Conservation (phyloP, 176 grass and related monocot genomes). For the Avena eriantha region DNA sequence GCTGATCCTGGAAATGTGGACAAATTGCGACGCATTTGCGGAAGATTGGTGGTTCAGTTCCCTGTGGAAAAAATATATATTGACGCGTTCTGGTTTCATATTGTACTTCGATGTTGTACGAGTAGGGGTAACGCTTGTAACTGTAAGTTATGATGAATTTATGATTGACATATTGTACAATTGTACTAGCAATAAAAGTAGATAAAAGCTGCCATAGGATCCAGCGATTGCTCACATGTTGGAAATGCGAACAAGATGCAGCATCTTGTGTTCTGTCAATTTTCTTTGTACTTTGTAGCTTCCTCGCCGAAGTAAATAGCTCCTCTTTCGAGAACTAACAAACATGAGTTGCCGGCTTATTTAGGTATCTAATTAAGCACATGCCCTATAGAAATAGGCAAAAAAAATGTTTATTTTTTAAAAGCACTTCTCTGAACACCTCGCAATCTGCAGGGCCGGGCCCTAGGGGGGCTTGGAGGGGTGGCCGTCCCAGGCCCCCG, state of each 20-base stretch:
- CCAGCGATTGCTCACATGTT: constrained; percentile 26
- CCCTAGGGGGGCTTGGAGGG: no score
- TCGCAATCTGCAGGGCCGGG: no score
- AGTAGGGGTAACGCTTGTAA: constrained; percentile 62
- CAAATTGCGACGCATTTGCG: constrained; percentile 37
- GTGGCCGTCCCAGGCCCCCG: no score
- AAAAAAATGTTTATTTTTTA: no score
- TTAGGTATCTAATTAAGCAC: no score
- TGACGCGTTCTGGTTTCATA: constrained; percentile 44
- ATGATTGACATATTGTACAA: constrained; percentile 59
- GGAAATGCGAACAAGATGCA: background rate
- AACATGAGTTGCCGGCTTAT: no score
- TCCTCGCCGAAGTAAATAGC: background rate
- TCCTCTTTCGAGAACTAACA: no score
- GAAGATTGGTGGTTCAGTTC: constrained; percentile 33
- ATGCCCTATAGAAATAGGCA: no score
- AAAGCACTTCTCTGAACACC: no score
- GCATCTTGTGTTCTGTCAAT: background rate
- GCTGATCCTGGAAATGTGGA: constrained; percentile 40
- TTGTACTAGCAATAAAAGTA: constrained; percentile 55
- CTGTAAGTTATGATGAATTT: constrained; percentile 57
- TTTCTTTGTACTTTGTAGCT: background rate
- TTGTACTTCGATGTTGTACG: constrained; percentile 55
- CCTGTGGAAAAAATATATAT: constrained; percentile 50
- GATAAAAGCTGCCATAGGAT: constrained; percentile 45